Evolutionary conservation across 2,329 filamentous ascomycete genomes (phyloP).

Genomic region (Pyrenochaeta sp.): DNA sequence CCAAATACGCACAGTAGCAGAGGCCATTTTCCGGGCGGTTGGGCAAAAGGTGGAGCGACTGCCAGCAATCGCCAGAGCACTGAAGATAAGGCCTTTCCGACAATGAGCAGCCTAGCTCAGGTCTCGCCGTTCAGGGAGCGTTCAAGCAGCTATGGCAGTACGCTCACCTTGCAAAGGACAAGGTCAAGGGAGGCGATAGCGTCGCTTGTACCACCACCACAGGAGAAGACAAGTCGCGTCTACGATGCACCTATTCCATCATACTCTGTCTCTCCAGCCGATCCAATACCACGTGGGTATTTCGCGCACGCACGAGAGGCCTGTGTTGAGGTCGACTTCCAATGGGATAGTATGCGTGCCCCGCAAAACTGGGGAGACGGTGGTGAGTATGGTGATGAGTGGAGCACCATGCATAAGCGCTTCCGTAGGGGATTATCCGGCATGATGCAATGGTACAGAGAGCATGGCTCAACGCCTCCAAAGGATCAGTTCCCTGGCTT

Average conservation of each 20-base stretch:
- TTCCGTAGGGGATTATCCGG: constrained; percentile 82
- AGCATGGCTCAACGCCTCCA: constrained; percentile 54
- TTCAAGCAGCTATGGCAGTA: constrained; percentile 53
- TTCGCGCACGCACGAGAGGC: constrained; percentile 89
- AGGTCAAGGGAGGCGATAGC: constrained; percentile 35
- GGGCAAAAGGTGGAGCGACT: constrained; percentile 54
- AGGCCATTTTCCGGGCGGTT: constrained; percentile 64
- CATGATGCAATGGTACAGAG: constrained; percentile 83
- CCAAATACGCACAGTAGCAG: constrained; percentile 49
- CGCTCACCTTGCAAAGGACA: constrained; percentile 28
- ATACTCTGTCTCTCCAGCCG: constrained; percentile 81
- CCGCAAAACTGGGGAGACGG: constrained; percentile 86
- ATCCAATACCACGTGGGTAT: constrained; percentile 86
- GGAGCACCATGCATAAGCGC: constrained; percentile 92
- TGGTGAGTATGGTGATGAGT: constrained; percentile 89
- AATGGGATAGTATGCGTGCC: constrained; percentile 90
- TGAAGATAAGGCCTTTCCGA: constrained; percentile 30
- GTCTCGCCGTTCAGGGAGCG: constrained; percentile 54
- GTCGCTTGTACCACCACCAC: constrained; percentile 20
- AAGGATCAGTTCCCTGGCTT: constrained; percentile 43
- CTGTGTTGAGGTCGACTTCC: constrained; percentile 87
- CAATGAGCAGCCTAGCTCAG: constrained; percentile 50
- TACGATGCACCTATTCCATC: constrained; percentile 82
- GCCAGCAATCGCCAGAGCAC: constrained; percentile 26
- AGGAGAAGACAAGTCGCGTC: constrained; percentile 36